These are phyloP conservation scores for Gymnopus androsaceus DNA, from an alignment of 1,284 basidiomycete species.

Conservation along the genomic window DNA sequence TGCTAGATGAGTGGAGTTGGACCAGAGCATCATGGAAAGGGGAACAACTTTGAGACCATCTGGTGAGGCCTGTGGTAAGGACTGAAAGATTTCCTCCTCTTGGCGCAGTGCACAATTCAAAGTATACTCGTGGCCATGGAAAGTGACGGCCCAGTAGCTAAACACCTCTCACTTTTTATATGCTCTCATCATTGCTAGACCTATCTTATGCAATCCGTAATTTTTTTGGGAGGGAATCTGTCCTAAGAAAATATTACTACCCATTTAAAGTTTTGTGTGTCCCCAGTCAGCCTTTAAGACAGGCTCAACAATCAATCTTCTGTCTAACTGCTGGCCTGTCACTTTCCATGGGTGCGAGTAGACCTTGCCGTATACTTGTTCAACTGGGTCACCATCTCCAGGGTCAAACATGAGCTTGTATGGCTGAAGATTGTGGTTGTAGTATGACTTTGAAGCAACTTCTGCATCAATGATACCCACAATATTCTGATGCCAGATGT, in stretches of 20 bases:
- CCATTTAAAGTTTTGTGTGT: too few species aligned
- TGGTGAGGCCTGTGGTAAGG: background rate
- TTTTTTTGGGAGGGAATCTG: too few species aligned
- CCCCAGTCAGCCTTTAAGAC: too few species aligned
- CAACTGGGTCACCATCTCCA: conserved; percentile 1
- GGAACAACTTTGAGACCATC: conserved; percentile 26
- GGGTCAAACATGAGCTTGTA: conserved; percentile 24
- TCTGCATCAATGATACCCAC: background rate
- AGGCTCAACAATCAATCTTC: too few species aligned
- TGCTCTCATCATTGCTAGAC: too few species aligned
- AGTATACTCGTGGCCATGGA: too few species aligned
- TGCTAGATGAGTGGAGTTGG: conserved; percentile 36
- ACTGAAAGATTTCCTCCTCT: conserved; percentile 20
- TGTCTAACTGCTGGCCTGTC: too few species aligned
- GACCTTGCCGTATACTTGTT: conserved; percentile 24
- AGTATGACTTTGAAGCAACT: background rate
- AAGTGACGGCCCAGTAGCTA: too few species aligned
- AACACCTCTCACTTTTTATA: too few species aligned
- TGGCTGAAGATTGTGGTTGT: conserved; percentile 12
- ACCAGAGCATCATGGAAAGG: conserved; percentile 26
- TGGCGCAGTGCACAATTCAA: conserved; percentile 19
- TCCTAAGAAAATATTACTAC: too few species aligned
- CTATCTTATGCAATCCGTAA: too few species aligned
- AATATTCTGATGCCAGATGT: conserved; percentile 9
- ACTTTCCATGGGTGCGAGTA: too few species aligned